Percentiles rank a stretch among this genome's conserved stretches.
Conservation (phyloP, 1,284 basidiomycete genomes). For the Ustilago bromivora region DNA sequence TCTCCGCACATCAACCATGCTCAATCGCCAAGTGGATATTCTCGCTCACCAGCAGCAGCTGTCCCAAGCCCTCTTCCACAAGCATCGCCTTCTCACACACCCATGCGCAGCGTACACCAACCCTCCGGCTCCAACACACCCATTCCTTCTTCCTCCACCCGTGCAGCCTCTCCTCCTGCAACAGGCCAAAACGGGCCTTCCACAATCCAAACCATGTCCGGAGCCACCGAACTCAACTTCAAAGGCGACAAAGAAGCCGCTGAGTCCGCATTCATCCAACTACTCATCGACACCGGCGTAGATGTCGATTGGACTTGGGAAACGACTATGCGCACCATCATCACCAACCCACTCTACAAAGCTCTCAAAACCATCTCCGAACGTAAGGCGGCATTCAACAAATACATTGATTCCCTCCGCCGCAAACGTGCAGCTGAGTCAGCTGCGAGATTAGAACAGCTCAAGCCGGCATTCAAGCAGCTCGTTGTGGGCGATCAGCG, state of each 20-base stretch:
- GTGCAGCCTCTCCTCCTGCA: background rate
- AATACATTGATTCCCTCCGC: conserved; percentile 67
- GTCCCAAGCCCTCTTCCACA: conserved; percentile 21
- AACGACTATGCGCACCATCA: conserved; percentile 94
- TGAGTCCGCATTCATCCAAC: conserved; percentile 90
- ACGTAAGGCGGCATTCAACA: conserved; percentile 83
- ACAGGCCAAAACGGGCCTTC: background rate
- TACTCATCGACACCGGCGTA: conserved; percentile 87
- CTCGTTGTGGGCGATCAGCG: conserved; percentile 26
- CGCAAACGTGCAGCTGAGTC: conserved; percentile 52
- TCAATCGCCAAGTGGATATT: conserved; percentile 17
- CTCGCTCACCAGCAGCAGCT: conserved; percentile 10
- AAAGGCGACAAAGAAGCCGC: conserved; percentile 82
- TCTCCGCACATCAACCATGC: conserved; percentile 10
- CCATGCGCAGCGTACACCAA: conserved; percentile 4
- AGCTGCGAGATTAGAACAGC: conserved; percentile 36
- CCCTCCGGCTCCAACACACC: conserved; percentile 36
- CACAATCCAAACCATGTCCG: conserved; percentile 30
- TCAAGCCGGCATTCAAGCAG: conserved; percentile 52
- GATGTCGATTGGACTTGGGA: conserved; percentile 97
- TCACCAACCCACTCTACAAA: conserved; percentile 97
- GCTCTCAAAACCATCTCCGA: conserved; percentile 91
- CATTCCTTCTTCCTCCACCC: conserved; percentile 11
- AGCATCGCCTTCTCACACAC: conserved; percentile 19
- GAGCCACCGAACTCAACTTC: conserved; percentile 72